Evolutionary conservation across 306 rosid genomes (phyloP), one percentile per base, ranked within the genome.

Genomic region (Prosopis cineraria): DNA sequence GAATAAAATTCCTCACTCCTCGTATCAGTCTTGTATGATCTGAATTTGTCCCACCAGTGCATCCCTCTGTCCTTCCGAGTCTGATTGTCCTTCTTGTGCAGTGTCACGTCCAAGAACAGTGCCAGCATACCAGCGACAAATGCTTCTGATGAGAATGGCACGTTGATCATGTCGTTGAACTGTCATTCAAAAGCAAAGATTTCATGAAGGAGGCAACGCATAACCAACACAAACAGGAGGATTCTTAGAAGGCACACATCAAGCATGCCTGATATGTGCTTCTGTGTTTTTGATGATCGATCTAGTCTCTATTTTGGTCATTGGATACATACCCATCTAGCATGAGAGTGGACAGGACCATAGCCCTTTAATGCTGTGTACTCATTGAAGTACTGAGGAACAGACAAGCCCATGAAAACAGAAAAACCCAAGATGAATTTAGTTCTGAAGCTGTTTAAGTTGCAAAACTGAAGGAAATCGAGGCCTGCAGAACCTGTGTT

Each of bases 361-460:
- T 86, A 94, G 82, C 97, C 93, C 43, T 90, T 88, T 14, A 89
- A 55, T 20, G 87, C 89, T 0, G 97, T 94, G 87, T 94, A 94
- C 84, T 94, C 98, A 5, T 92, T 94, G 94, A 94, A 94, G 82
- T 91, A 94, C 78, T 91, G 98, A 22, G 98, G 98, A 52, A 94
- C 83, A 30, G 98, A 91, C 31, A 94, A 76, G 20, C 98, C 98
- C 97, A 94, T 90, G 89, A 82, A 94, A 69, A 91, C 64, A 2
- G 98, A 92, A 90, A 94, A 94, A 65, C 97, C 98, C 72, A 94
- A 63, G 48, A 92, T 83, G 78, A 94, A 94, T 66, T 92, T 92
- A 2, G 87, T 88, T 82, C 93, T 80, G 22, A 94, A 94, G 76
- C 97, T 94, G 90, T 92, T 94, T 60, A 94, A 84, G 72, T 94